These are phyloP conservation scores for Fusarium sp. DNA, from an alignment of 2,329 filamentous ascomycete genomes.

Conservation along the genomic window DNA sequence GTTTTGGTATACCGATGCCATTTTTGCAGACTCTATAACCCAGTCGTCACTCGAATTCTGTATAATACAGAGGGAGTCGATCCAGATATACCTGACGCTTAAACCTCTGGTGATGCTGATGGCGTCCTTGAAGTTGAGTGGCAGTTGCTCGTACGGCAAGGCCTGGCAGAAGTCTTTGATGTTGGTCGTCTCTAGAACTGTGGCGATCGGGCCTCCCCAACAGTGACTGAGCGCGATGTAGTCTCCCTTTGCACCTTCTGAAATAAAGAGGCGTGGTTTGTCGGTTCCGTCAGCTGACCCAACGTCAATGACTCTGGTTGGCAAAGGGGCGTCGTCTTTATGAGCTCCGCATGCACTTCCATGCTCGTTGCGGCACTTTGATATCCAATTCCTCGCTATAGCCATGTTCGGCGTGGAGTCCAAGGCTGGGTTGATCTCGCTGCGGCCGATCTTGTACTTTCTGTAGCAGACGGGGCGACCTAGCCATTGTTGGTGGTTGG, in stretches of 20 bases:
- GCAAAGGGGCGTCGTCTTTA: neutral
- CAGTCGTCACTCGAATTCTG: conserved; percentile 3
- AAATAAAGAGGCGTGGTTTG: neutral
- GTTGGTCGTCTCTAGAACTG: neutral
- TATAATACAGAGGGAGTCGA: conserved; percentile 13
- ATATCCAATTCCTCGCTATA: neutral
- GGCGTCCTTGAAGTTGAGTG: conserved; percentile 2
- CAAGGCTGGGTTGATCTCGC: neutral
- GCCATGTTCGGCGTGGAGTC: neutral
- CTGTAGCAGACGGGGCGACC: neutral
- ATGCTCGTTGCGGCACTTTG: neutral
- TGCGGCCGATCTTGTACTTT: neutral
- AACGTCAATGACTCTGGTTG: neutral
- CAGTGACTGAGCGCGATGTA: neutral
- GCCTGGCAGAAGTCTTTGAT: neutral
- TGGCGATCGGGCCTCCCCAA: neutral
- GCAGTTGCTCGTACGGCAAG: neutral
- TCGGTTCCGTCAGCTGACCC: neutral
- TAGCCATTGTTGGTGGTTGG: neutral
- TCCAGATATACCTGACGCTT: conserved; percentile 5
- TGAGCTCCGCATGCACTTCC: neutral
- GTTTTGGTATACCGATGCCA: conserved; percentile 2
- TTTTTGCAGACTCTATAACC: neutral
- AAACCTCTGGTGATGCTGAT: neutral
- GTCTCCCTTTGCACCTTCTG: neutral